Conservation (phyloP, 768 basidiomycete genomes). For the Tubosaeta brunneosetosa region DNA sequence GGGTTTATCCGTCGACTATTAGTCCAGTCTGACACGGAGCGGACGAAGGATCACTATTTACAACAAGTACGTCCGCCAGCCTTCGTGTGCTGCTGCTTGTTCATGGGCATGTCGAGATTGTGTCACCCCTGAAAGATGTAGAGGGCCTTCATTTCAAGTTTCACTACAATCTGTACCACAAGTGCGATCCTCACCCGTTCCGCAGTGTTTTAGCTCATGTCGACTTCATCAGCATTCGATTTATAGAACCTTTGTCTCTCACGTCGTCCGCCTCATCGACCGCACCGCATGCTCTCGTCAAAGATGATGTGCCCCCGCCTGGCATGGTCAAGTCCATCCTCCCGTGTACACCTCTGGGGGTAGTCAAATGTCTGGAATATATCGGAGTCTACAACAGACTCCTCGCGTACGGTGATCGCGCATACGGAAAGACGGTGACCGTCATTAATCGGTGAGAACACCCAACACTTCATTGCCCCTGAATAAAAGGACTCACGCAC, state of each 20-base stretch:
- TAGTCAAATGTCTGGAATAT: slow-evolving; percentile 92
- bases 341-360: slow-evolving; percentile 94
- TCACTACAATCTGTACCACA: slow-evolving; percentile 91
- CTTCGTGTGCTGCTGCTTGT: background rate
- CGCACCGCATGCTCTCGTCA: slow-evolving; percentile 28
- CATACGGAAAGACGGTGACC: slow-evolving; percentile 88
- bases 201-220: background rate
- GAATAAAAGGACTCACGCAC: background rate
- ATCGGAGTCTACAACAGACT: slow-evolving; percentile 91
- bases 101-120: slow-evolving; percentile 49
- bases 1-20: slow-evolving; percentile 17
- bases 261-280: slow-evolving; percentile 39
- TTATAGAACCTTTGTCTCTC: slow-evolving; percentile 76
- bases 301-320: slow-evolving; percentile 62
- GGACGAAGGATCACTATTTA: slow-evolving; percentile 82
- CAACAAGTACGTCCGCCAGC: slow-evolving; percentile 61
- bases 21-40: slow-evolving; percentile 1
- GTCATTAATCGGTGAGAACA: slow-evolving; percentile 81
- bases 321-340: slow-evolving; percentile 95
- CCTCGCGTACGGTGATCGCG: slow-evolving; percentile 90
- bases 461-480: background rate
- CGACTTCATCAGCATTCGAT: slow-evolving; percentile 70
- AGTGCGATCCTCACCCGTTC: slow-evolving; percentile 45
- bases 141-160: slow-evolving; percentile 97
- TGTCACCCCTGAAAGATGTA: slow-evolving; percentile 95